These are phyloP conservation scores for Saccharomycopsis lassenensis DNA, from an alignment of 805 yeast genomes.

Conservation along the genomic window DNA sequence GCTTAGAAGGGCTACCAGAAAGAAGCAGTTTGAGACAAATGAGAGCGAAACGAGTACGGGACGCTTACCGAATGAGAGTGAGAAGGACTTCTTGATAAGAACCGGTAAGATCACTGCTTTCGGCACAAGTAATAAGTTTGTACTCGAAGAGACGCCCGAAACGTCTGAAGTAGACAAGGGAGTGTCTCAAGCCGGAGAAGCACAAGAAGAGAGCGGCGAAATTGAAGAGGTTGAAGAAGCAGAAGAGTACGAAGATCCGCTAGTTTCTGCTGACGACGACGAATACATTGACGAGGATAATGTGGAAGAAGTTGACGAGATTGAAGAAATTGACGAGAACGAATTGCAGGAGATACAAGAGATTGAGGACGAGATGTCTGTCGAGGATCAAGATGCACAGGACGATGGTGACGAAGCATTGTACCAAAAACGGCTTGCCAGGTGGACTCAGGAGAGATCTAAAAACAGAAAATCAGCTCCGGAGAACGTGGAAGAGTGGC, in stretches of 20 bases:
- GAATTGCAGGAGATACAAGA: conserved; percentile 19
- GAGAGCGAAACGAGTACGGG: conserved; percentile 19
- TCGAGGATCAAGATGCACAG: conserved; percentile 12
- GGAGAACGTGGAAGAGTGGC: conserved; percentile 45
- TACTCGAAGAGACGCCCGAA: conserved; percentile 25
- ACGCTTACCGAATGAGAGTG: conserved; percentile 59
- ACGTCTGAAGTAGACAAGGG: conserved; percentile 12
- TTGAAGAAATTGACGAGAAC: conserved; percentile 19
- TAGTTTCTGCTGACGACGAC: conserved; percentile 20
- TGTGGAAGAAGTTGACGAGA: conserved; percentile 22
- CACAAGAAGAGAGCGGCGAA: conserved; percentile 17
- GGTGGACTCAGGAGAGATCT: conserved; percentile 40
- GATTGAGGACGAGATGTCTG: conserved; percentile 20
- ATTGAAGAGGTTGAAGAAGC: conserved; percentile 17
- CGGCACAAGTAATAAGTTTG: conserved; percentile 57
- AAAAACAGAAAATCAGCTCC: conserved; percentile 7
- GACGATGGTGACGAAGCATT: conserved; percentile 70
- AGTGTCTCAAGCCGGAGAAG: conserved; percentile 19
- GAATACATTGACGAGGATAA: conserved; percentile 21
- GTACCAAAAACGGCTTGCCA: conserved; percentile 47
- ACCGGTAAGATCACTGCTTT: conserved; percentile 94
- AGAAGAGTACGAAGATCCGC: conserved; percentile 19
- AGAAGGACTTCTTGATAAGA: conserved; percentile 69
- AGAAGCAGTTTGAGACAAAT: conserved; percentile 18
- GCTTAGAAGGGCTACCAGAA: conserved; percentile 30